Evolutionary conservation across 2,329 filamentous ascomycete species (phyloP).

Genomic region (Fusarium chlamydosporum): DNA sequence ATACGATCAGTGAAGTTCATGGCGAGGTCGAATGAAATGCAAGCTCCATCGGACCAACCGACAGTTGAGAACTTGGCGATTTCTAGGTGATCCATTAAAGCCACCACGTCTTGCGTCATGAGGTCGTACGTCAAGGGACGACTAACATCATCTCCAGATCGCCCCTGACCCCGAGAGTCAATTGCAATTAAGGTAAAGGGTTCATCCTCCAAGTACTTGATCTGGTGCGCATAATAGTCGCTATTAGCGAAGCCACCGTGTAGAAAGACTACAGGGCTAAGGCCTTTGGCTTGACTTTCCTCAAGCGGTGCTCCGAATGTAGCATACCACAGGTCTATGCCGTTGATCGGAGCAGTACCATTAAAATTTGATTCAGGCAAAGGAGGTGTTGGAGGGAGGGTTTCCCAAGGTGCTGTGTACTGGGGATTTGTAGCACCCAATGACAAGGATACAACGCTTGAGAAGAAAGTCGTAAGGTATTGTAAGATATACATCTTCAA

Average conservation of each 20-base stretch:
- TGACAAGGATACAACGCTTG: no score
- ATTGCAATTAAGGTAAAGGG: neutral
- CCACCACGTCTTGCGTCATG: neutral
- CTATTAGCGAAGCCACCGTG: slow-evolving; percentile 13
- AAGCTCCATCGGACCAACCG: slow-evolving; percentile 1
- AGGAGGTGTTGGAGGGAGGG: neutral
- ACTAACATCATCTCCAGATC: slow-evolving; percentile 1
- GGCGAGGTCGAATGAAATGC: slow-evolving; percentile 2
- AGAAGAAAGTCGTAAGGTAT: no score
- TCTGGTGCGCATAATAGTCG: slow-evolving; percentile 7
- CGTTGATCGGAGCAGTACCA: neutral
- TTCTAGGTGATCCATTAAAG: slow-evolving; percentile 3
- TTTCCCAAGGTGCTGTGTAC: slow-evolving; percentile 7
- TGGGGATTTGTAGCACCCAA: no score
- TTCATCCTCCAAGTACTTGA: neutral
- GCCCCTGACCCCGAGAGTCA: slow-evolving; percentile 6
- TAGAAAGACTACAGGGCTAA: neutral
- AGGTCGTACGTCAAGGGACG: neutral
- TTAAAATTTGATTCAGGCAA: slow-evolving; percentile 3
- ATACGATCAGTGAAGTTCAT: slow-evolving; percentile 8
- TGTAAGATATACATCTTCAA: no score
- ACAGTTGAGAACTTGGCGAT: neutral
- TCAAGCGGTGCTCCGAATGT: neutral
- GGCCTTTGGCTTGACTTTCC: neutral
- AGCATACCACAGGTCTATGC: slow-evolving; percentile 15